Base-by-base conservation (phyloP, 352 stramenopile genomes). In the Phytopythium ostracodes region DNA sequence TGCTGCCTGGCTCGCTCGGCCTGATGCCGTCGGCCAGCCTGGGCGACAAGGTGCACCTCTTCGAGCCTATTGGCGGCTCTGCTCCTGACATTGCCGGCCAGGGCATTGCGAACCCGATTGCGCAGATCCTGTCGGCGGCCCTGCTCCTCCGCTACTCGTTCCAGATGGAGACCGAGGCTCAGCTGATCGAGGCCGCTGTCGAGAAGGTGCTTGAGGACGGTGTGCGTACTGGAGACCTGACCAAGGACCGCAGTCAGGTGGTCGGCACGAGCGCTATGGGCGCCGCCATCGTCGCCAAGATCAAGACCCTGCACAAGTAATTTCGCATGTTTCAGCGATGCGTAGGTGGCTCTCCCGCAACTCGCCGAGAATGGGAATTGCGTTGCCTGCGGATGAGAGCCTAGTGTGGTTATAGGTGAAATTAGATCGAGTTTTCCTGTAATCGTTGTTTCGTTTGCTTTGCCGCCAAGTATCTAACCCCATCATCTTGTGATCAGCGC, bases 21-120 rank as follows among this genome's bases (percentile, higher is more conserved):
- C 97, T 99, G 76, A 96, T 99, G 68, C 97, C 97, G n/a, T 98
- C 92, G n/a, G 97, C 97, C 14, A 99, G 92, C 72, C 89, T 99
- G 59, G 86, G 86, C 40, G 66, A 88, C 53, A 85, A 84, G 55
- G 84, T 95, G 60, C 82, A 95, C 72, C 92, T 99, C 20, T 99
- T 99, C 74, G 97, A 99, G 77, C 97, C 97, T 7, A 99, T 97
- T 58, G 96, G 98, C 68, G 97, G 97, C 58, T 99, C 96, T 12
- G 97, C 97, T n/a, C 97, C 97, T 1, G 96, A 99, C 70, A 99
- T 99, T 68, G 96, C 96, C 17, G 96, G 96, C 57, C 75, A 98
- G 73, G 92, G 99, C 67, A 91, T 98, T 33, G 97, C 96, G 33
- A 99, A 99, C 75, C 96, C 96, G 11, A 94, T 99, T 52, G 97